These are phyloP conservation scores for Salvia splendens DNA, from an alignment of 257 asterid species.

Conservation along the genomic window DNA sequence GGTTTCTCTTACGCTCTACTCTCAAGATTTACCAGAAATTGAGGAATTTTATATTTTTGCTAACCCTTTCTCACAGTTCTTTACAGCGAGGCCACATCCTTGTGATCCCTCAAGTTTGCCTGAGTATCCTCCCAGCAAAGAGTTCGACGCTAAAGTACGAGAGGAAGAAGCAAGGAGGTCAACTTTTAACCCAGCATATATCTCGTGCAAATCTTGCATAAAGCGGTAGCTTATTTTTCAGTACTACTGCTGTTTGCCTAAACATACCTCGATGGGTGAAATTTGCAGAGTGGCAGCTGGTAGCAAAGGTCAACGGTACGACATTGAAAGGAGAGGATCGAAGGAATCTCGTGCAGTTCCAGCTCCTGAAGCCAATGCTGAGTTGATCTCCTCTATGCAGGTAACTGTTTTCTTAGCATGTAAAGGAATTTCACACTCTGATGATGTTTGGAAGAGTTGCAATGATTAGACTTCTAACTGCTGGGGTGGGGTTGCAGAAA, in stretches of 20 bases:
- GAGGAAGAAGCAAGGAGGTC: constrained; percentile 97
- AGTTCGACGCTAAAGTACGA: constrained; percentile 89
- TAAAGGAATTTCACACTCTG: background rate
- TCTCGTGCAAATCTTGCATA: constrained; percentile 4
- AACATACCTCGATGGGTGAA: constrained; percentile 26
- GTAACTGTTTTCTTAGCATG: constrained; percentile 34
- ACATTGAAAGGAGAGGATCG: constrained; percentile 55
- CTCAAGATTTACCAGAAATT: constrained; percentile 6
- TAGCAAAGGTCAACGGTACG: constrained; percentile 57
- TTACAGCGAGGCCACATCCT: constrained; percentile 74
- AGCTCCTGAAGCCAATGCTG: constrained; percentile 86
- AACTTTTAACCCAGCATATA: constrained; percentile 9
- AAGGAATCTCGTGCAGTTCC: constrained; percentile 76
- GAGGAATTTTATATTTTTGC: constrained; percentile 26
- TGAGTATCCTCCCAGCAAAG: constrained; percentile 94
- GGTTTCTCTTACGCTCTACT: background rate
- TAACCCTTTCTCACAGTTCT: constrained; percentile 57
- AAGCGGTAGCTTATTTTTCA: background rate
- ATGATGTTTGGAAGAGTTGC: background rate
- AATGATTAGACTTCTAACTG: background rate
- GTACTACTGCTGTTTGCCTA: constrained; percentile 2
- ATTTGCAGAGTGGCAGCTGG: constrained; percentile 71
- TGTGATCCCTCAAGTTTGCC: constrained; percentile 96
- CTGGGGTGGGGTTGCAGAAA: constrained; percentile 54
- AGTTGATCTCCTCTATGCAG: constrained; percentile 73